These are phyloP conservation scores for Tephrocybe rancida DNA, from an alignment of 768 basidiomycete species.

Conservation along the genomic window DNA sequence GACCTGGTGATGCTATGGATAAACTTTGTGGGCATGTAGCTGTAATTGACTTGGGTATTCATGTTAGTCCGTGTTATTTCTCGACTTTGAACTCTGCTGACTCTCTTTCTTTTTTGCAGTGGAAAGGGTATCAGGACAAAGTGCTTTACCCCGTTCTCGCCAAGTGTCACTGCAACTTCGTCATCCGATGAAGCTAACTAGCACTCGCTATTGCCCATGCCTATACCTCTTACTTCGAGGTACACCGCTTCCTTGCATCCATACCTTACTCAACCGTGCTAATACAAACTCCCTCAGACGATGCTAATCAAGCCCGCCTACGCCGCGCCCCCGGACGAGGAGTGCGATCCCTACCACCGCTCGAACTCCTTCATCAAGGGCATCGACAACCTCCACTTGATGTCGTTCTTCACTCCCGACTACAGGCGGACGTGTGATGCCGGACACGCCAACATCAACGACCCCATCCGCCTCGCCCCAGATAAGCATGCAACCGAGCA, in stretches of 20 bases:
- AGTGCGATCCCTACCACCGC: neutral
- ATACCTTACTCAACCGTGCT: neutral
- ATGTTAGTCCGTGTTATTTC: neutral
- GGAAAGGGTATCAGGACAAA: neutral
- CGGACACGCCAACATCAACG: conserved; percentile 4
- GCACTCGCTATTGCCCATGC: conserved; percentile 3
- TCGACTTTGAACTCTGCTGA: neutral
- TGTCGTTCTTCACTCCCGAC: conserved; percentile 1
- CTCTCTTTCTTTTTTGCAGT: neutral
- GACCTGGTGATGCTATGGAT: neutral
- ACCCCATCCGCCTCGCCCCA: neutral
- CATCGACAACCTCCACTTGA: neutral
- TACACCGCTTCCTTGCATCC: neutral
- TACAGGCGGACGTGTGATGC: neutral
- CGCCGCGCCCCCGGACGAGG: neutral
- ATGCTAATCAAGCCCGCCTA: neutral
- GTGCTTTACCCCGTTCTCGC: neutral
- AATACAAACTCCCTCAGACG: neutral
- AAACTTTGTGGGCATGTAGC: neutral
- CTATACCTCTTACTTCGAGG: conserved; percentile 1
- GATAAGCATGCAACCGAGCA: neutral
- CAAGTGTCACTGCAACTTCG: conserved; percentile 5
- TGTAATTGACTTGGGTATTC: neutral
- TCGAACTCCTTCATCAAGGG: conserved; percentile 4
- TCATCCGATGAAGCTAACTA: conserved; percentile 2